phyloP scores from a whole-genome alignment of 106 monocot genomes.

The Allium cepa region DNA sequence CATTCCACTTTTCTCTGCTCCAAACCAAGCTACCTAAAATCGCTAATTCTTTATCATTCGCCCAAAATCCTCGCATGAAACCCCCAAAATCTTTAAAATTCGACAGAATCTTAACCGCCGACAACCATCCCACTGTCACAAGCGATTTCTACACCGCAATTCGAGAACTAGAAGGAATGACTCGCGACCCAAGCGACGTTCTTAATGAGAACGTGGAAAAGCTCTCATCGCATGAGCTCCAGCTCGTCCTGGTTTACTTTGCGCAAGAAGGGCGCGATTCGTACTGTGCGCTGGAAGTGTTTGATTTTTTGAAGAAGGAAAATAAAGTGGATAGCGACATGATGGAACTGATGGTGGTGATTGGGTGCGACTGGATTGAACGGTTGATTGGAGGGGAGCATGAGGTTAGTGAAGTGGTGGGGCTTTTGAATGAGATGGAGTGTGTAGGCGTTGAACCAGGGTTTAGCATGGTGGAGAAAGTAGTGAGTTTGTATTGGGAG shows the following conservation, averaged over 20 bases:
- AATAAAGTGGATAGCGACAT: constrained; percentile 82
- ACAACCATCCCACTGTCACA: constrained; percentile 28
- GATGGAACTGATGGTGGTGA: constrained; percentile 93
- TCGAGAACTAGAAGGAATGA: constrained; percentile 78
- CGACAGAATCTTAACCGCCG: constrained; percentile 26
- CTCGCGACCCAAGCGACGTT: constrained; percentile 65
- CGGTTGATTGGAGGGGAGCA: constrained; percentile 44
- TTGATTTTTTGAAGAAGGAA: constrained; percentile 83
- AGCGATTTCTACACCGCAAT: constrained; percentile 65
- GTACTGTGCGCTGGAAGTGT: constrained; percentile 93
- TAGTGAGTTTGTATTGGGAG: constrained; percentile 88
- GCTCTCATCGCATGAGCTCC: constrained; percentile 81
- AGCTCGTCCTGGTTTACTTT: constrained; percentile 93
- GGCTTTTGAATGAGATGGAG: constrained; percentile 86
- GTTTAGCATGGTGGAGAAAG: constrained; percentile 94
- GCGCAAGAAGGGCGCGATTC: constrained; percentile 86
- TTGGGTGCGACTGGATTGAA: constrained; percentile 86
- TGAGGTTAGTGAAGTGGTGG: constrained; percentile 58
- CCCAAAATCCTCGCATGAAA: not conserved
- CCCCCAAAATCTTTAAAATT: constrained; percentile 19
- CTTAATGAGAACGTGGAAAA: constrained; percentile 54
- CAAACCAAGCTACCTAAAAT: constrained; percentile 1
- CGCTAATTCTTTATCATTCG: not conserved
- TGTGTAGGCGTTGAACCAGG: constrained; percentile 84
- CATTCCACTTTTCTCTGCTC: constrained; percentile 4